Evolutionary conservation across 1,284 basidiomycete species (phyloP).

Genomic region (Ganoderma lucidum): DNA sequence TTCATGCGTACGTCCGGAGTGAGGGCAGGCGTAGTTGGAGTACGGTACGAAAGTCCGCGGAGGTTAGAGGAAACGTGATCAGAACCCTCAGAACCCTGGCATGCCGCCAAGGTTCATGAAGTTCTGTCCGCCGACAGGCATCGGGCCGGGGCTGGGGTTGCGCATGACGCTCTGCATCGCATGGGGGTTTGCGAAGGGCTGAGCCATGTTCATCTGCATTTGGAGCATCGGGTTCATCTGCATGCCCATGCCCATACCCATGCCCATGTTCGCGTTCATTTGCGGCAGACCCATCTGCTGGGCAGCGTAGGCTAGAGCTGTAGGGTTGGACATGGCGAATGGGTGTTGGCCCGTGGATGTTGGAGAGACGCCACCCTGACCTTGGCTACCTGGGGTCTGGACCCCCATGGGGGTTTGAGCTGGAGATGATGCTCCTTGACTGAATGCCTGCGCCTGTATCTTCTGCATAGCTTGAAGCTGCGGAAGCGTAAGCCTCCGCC

Average conservation of each 20-base stretch:
- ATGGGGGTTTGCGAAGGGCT: conserved; percentile 64
- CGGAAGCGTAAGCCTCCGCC: conserved; percentile 15
- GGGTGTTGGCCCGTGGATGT: conserved; percentile 52
- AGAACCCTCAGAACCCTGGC: conserved; percentile 40
- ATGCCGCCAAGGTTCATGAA: conserved; percentile 62
- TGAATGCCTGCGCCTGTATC: conserved; percentile 40
- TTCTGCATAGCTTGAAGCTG: conserved; percentile 86
- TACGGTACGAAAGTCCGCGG: conserved; percentile 11
- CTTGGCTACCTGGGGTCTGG: conserved; percentile 35
- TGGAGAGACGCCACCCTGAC: conserved; percentile 44
- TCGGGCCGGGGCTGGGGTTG: conserved; percentile 73
- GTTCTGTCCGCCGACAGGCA: conserved; percentile 54
- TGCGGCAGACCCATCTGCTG: conserved; percentile 62
- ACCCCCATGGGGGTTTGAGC: conserved; percentile 36
- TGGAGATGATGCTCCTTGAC: conserved; percentile 50
- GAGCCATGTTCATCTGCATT: conserved; percentile 69
- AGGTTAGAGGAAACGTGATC: neutral
- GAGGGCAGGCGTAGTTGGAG: conserved; percentile 14
- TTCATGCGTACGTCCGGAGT: conserved; percentile 17
- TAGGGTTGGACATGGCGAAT: conserved; percentile 60
- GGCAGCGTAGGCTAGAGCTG: conserved; percentile 50
- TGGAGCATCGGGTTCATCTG: conserved; percentile 61
- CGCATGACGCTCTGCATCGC: conserved; percentile 87
- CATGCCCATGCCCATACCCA: conserved; percentile 49
- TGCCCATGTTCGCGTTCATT: conserved; percentile 61